Base-by-base conservation (phyloP, 2,329 filamentous ascomycete species). In the Zymoseptoria ardabiliae region DNA sequence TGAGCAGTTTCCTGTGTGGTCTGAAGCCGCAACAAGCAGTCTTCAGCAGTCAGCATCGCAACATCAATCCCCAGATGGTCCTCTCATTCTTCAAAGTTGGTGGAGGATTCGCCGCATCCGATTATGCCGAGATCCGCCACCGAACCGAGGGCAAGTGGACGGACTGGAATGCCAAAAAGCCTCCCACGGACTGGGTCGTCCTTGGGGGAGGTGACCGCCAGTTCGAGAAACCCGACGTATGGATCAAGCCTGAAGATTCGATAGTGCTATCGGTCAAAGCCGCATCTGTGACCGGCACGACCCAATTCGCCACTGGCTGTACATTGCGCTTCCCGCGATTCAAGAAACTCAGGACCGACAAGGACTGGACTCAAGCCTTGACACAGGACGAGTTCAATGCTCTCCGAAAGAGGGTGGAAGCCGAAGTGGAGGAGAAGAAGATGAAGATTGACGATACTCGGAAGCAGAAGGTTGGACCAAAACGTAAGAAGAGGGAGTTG, bases 11-110 rank as follows among this genome's bases (percentile, higher is more conserved):
- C 70, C 73, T 99, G n/a, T 97, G 93, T 69, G 94, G 92, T 0
- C 77, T 99, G 8, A 63, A 63, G 20, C 41, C 59, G 8, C 51
- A 55, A n/a, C 13, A 22, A 11, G 21, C 51, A n/a, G n/a, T 50
- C 19, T 41, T 58, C 21, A 51, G 57, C 22, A 28, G 25, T 28
- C 25, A 17, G 2, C 11, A 57, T 4, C 52, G 57, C 4, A 21
- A 55, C 11, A 54, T 73, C 4, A 82, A 85, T 62, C 82, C 85
- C 0, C 87, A 90, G 74, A 91, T 90, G 72, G 95, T 86, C 70
- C 89, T 86, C 68, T 96, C 91, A n/a, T 97, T 99, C 76, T 96
- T 92, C 81, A 97, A 94, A 73, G 94, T 99, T 17, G 94, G 94
- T n/a, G 94, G 94, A 56, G 94, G 94, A 0, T 92, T 97, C 72